Evolutionary conservation across 768 basidiomycete species (phyloP), one percentile per base, ranked within the genome.

Genomic region (Pulveroboletus sp.): DNA sequence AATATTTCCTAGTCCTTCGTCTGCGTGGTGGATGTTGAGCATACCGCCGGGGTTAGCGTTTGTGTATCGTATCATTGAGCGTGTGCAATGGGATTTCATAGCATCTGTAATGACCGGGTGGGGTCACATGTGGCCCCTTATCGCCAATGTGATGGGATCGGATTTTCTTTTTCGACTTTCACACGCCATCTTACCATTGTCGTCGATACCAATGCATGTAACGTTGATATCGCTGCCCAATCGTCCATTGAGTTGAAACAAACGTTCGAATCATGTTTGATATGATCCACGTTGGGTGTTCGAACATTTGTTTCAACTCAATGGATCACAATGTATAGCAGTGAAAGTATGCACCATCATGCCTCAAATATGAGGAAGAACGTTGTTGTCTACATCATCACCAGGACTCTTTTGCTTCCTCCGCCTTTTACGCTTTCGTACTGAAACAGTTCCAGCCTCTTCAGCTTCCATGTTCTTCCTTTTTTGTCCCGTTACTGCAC

Each of bases 21-120:
- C 80, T 91, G 43, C 84, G 88, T 67, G 90, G 90, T 65, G 93
- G 92, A 51, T 69, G 76, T 50, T 85, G 63, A 74, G 45, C 1
- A 10, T 27, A 34, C 27, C 4, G 27, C 0, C 24, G 19, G 20
- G 7, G 6, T 0, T 11, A 5, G 17, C 10, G 11, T 24, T 49
- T 37, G 41, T 52, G 41, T 60, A 44, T 20, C 8, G 40, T 55
- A 47, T 43, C 14, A 1, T 40, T 31, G 47, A 45, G 24, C 12
- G 17, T 17, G 11, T 16, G 7, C 19, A 12, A 41, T 24, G 34
- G 17, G 36, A 29, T 19, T 23, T 33, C 27, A 27, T 45, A 27
- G 13, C 5, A 2, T 16, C 13, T 33, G 37, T 21, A 23, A 17
- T 17, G n/a, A n/a, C n/a, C n/a, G n/a, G n/a, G n/a, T n/a, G n/a